Evolutionary conservation across 2,329 filamentous ascomycete species (phyloP), one percentile per base, ranked within the genome.

Genomic region (Fusarium nelsonii): DNA sequence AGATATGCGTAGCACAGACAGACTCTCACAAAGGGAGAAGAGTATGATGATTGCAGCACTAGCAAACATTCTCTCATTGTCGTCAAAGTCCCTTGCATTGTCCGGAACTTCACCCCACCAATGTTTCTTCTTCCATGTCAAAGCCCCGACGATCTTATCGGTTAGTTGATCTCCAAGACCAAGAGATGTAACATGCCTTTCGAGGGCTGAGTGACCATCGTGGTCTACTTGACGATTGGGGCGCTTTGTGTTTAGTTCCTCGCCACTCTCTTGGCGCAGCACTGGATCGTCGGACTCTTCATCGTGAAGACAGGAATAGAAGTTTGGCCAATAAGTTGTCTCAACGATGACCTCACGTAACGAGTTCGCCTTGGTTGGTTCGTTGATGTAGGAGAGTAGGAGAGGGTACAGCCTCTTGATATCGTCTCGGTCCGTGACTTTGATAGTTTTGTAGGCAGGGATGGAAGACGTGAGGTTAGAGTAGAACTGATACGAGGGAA

Each of bases 21-120:
- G 4, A 3, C 32, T 40, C 3, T 68, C 43, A 32, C 48, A 70
- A 8, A 68, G 50, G 8, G 39, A 68, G 2, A 71, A 40, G 1
- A 71, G 15, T 3, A 70, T n/a, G 3, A 48, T n/a, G 5, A 49
- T 8, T 2, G 58, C 48, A 11, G 54, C 43, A 7, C 9, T 18
- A 26, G 54, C 51, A 34, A 63, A 55, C 8, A 3, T 14, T 10
- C 12, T 23, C 10, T 54, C 36, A 3, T 48, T 23, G 8, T 45
- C 33, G 14, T 18, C 26, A 15, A 55, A 40, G 8, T 65, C 45
- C 8, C 18, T 34, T 18, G 37, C 12, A 11, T 26, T 32, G 2
- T 37, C 28, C 5, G 34, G 36, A 5, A 10, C 34, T 6, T 41
- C 8, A 4, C 46, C 51, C 4, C 23, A 8, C n/a, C 20, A 48